Evolutionary conservation across 2,329 filamentous ascomycete genomes (phyloP).

Genomic region (Fusarium ambrosium): DNA sequence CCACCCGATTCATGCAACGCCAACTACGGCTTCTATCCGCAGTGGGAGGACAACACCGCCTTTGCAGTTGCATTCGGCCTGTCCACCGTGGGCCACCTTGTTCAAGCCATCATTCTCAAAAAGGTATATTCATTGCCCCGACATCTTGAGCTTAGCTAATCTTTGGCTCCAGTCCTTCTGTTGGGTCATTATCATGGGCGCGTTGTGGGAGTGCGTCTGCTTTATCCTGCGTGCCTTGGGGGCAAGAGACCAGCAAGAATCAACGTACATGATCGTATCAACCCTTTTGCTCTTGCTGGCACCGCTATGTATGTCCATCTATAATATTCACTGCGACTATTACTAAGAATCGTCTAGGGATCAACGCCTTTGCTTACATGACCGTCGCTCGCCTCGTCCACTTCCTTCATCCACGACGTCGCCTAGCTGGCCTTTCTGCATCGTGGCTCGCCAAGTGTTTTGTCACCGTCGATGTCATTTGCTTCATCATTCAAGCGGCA

Average conservation of each 20-base stretch:
- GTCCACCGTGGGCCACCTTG: neutral
- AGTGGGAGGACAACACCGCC: neutral
- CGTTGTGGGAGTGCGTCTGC: neutral
- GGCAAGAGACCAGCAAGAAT: neutral
- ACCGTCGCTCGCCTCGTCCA: neutral
- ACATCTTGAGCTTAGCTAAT: neutral
- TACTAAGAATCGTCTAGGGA: too few species aligned
- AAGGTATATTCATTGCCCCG: neutral
- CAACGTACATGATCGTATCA: neutral
- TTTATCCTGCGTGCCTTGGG: neutral
- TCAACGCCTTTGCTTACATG: neutral
- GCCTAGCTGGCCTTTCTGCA: neutral
- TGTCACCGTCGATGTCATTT: neutral
- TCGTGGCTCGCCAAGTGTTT: neutral
- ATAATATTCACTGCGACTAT: too few species aligned
- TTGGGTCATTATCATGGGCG: neutral
- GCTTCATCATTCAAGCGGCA: neutral
- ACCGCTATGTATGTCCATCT: neutral
- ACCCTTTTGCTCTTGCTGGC: neutral
- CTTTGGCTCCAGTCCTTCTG: neutral
- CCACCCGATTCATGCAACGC: neutral
- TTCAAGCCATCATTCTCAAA: neutral
- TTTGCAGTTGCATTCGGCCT: neutral
- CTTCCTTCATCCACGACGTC: neutral
- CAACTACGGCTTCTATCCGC: neutral